Conservation (phyloP, 495 filamentous ascomycete genomes). For the Friedmanniomyces endolithicus region DNA sequence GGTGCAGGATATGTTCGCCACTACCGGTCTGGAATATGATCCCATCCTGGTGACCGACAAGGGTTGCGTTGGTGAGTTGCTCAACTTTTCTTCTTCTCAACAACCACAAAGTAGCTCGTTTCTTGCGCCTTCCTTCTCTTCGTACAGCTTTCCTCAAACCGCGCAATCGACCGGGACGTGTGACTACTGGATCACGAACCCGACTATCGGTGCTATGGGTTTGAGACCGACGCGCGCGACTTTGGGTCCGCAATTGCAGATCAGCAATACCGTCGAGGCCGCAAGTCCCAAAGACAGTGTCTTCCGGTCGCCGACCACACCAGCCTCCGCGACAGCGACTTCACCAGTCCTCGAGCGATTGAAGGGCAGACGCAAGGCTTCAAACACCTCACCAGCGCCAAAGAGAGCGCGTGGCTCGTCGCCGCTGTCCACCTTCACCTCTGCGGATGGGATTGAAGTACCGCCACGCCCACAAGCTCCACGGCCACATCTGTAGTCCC, state of each 20-base stretch:
- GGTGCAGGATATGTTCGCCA: slow-evolving; percentile 30
- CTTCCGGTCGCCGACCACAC: slow-evolving; percentile 41
- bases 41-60: slow-evolving; percentile 48
- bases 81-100: slow-evolving; percentile 29
- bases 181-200: background rate
- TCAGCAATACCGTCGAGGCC: background rate
- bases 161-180: background rate
- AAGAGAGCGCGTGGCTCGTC: slow-evolving; percentile 2
- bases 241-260: background rate
- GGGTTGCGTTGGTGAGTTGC: slow-evolving; percentile 73
- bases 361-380: slow-evolving; percentile 3
- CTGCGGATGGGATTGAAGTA: background rate
- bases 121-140: slow-evolving; percentile 14
- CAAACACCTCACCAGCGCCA: background rate
- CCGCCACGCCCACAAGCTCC: slow-evolving; percentile 17
- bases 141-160: no score
- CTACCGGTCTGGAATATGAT: slow-evolving; percentile 43
- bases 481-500: slow-evolving; percentile 26
- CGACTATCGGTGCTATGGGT: background rate
- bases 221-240: background rate
- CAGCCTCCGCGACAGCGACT: slow-evolving; percentile 39
- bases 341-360: slow-evolving; percentile 26
- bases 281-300: slow-evolving; percentile 14
- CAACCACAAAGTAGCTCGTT: slow-evolving; percentile 10
- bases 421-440: slow-evolving; percentile 6